These are phyloP conservation scores for Emiliania huxleyi DNA, from an alignment of 78 protist species.

Conservation along the genomic window DNA sequence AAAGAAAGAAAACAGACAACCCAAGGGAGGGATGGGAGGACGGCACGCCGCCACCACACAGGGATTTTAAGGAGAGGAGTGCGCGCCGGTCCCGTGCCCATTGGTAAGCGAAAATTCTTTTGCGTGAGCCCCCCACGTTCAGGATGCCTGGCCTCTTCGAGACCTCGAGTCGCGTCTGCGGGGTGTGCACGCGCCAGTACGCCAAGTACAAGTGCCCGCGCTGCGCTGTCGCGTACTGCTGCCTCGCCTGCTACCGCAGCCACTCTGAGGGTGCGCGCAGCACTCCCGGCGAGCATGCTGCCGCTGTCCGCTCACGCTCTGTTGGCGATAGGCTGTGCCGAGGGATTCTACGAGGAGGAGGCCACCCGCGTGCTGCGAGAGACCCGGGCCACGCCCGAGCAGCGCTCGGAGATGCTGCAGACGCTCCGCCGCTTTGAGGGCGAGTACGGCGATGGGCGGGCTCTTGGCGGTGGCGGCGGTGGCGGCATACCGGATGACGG, in stretches of 20 bases:
- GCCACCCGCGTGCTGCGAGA: not conserved
- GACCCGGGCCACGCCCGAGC: not conserved
- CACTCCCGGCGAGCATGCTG: not conserved
- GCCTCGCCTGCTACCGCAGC: not conserved
- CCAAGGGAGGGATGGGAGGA: no score
- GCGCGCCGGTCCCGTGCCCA: no score
- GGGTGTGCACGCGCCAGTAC: not conserved
- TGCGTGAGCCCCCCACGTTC: no score
- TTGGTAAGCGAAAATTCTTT: no score
- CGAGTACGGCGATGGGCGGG: not conserved
- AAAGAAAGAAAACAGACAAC: no score
- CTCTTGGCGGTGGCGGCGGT: no score
- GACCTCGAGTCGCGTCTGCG: not conserved
- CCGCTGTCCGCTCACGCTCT: not conserved
- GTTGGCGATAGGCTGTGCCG: not conserved
- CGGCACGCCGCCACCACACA: no score
- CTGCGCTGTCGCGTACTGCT: not conserved
- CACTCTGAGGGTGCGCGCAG: not conserved
- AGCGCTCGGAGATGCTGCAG: not conserved
- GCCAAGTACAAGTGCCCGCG: slow-evolving; percentile 1
- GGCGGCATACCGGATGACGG: no score
- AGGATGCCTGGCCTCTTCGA: no score
- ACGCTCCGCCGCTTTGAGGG: not conserved
- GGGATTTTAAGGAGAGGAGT: no score
- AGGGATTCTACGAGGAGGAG: not conserved